Evolutionary conservation across 2,329 filamentous ascomycete species (phyloP), one percentile per base, ranked within the genome.

Genomic region (Penicillium frequentans): DNA sequence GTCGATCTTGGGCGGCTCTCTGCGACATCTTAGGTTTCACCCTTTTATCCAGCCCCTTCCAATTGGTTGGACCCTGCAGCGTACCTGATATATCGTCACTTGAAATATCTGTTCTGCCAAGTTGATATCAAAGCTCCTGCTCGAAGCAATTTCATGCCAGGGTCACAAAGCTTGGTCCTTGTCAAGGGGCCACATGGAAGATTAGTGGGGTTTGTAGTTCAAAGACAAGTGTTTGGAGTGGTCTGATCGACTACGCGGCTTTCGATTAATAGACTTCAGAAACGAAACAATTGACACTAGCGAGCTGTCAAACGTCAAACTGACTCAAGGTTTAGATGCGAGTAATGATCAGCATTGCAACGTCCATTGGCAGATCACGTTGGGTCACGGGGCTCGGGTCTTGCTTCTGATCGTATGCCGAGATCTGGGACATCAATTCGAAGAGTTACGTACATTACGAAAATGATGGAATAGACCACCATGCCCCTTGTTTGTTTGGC

Each of bases 21-120:
- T 70, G 66, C 53, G 68, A 72, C 70, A 61, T 31, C 52, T 56
- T 43, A 50, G 54, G 70, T 72, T 71, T 71, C 70, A 71, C 56
- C 42, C 21, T 49, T 23, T 39, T 49, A 54, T 44, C 23, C 26
- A 35, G 45, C 8, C 13, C 37, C 23, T 37, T 49, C 55, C 42
- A 31, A 49, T 49, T 58, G 39, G 53, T 49, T 53, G 53, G 55
- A 51, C 55, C 55, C 48, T 57, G 47, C 58, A 46, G 23, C 35
- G 33, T 47, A 49, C 43, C 47, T 39, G 42, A 49, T 50, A 52
- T 52, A 55, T 51, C 48, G 53, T 56, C 47, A 35, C 24, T 48
- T 47, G 26, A n/a, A 45, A 8, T 29, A n/a, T 39, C 26, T 43
- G 19, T 26, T 16, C 33, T 49, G 45, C 14, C 21, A 49, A 49